Base-by-base conservation (phyloP, 176 grass and related monocot species). In the Areca catechu region DNA sequence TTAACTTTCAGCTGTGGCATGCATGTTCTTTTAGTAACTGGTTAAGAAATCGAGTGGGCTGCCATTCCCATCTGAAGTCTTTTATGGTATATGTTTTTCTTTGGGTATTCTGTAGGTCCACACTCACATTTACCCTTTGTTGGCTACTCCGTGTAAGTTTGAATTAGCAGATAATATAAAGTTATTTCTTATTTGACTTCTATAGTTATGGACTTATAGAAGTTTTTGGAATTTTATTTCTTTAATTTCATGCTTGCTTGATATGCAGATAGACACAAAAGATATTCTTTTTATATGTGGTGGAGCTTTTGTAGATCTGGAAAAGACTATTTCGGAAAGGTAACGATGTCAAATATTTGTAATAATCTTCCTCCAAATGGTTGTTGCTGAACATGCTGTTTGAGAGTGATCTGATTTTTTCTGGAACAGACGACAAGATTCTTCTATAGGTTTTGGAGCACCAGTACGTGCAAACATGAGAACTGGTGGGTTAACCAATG, bases 241-340 rank as follows among this genome's bases (percentile, higher is more conserved):
- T 76, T 17, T 82, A 68, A 74, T 57, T 29, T 22, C 22, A 24
- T 64, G 23, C 74, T 55, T 69, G 54, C 51, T 50, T 22, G 15
- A 4, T 24, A 53, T 83, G 76, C 77, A 95, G 90, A 95, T 95
- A 62, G 90, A 95, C 83, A 95, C 90, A 1, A 95, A 95, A 79
- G 90, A 95, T 62, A 95, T 95, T 78, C 82, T 95, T 63, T 95
- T 95, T 67, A 95, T 95, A 66, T 95, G 90, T 79, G 90, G 90
- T 58, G 85, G 90, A 60, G 90, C 86, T 51, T 95, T 95, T 74
- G 63, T 89, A 48, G 86, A 95, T 70, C 73, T 95, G 69, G 90
- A 95, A 76, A 95, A 95, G 76, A 95, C 85, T 57, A 95, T 95
- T 77, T 95, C 90, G 61, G 85, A 95, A 81, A 95, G 90, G 90